Evolutionary conservation across 1,284 basidiomycete species (phyloP).

Genomic region (Rhizopogon parksii): DNA sequence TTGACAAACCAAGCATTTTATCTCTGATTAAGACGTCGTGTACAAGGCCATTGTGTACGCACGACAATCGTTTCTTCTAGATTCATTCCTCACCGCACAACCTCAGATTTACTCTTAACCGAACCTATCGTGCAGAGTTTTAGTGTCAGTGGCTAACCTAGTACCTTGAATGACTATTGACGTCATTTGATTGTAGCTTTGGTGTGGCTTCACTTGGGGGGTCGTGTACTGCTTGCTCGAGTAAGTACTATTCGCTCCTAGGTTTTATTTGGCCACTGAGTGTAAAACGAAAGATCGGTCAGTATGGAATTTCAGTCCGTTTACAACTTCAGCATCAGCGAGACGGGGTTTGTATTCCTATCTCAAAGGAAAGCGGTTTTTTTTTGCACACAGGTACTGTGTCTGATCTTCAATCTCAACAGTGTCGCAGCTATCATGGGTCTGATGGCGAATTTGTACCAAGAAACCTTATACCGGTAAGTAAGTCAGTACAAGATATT

Average conservation of each 20-base stretch:
- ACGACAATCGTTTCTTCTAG: conserved; percentile 5
- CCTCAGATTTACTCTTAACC: conserved; percentile 54
- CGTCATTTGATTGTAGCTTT: conserved; percentile 40
- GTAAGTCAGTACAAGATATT: conserved; percentile 12
- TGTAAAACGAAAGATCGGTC: conserved; percentile 41
- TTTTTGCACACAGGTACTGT: neutral
- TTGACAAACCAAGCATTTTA: conserved; percentile 48
- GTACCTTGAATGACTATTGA: neutral
- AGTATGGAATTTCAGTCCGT: conserved; percentile 53
- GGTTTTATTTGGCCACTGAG: neutral
- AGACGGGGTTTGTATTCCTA: conserved; percentile 58
- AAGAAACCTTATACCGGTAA: conserved; percentile 62
- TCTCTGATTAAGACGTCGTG: conserved; percentile 60
- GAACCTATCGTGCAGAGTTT: conserved; percentile 75
- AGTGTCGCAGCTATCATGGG: conserved; percentile 62
- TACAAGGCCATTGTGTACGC: conserved; percentile 61
- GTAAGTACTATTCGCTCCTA: conserved; percentile 28
- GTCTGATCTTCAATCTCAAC: neutral
- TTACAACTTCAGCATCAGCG: conserved; percentile 62
- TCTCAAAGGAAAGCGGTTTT: conserved; percentile 45
- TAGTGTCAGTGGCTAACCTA: conserved; percentile 39
- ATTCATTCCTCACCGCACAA: neutral
- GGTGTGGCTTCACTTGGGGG: conserved; percentile 76
- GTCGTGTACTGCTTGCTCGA: conserved; percentile 66
- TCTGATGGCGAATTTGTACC: conserved; percentile 36